These are phyloP conservation scores for Brettanomyces sp. DNA, from an alignment of 805 yeast genomes.

Conservation along the genomic window DNA sequence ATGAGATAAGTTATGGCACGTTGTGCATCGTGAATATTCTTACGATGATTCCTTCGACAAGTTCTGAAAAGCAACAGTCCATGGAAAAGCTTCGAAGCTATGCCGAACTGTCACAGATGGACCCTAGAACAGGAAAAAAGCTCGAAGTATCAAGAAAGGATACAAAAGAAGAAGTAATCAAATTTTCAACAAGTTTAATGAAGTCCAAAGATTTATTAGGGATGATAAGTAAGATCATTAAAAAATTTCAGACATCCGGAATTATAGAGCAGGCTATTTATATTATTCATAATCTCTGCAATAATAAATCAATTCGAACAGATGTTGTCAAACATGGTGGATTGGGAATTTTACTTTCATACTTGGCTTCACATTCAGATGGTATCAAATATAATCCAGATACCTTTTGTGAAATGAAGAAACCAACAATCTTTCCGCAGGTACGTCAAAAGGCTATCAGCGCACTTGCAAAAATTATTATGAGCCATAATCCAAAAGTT, in stretches of 20 bases:
- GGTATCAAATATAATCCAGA: constrained; percentile 13
- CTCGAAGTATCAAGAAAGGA: constrained; percentile 21
- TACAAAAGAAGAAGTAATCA: constrained; percentile 17
- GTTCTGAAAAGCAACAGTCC: constrained; percentile 24
- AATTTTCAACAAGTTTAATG: constrained; percentile 18
- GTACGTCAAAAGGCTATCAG: constrained; percentile 28
- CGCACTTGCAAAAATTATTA: constrained; percentile 35
- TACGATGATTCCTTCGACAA: constrained; percentile 22
- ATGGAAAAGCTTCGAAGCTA: constrained; percentile 29
- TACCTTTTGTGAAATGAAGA: constrained; percentile 16
- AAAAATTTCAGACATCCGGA: constrained; percentile 11
- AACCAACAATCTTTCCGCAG: constrained; percentile 12
- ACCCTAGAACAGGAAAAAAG: constrained; percentile 19
- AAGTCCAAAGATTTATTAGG: constrained; percentile 9
- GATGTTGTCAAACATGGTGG: constrained; percentile 41
- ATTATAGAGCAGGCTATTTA: constrained; percentile 22
- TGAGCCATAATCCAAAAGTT: constrained; percentile 31
- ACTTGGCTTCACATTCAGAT: constrained; percentile 26
- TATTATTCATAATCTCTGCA: constrained; percentile 28
- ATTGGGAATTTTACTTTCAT: constrained; percentile 29
- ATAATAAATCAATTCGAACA: constrained; percentile 18
- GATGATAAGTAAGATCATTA: background rate
- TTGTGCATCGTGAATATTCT: constrained; percentile 33
- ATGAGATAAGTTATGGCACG: constrained; percentile 27
- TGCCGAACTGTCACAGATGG: constrained; percentile 19